Conservation (phyloP, 257 asterid genomes). For the Pogostemon cablin region DNA sequence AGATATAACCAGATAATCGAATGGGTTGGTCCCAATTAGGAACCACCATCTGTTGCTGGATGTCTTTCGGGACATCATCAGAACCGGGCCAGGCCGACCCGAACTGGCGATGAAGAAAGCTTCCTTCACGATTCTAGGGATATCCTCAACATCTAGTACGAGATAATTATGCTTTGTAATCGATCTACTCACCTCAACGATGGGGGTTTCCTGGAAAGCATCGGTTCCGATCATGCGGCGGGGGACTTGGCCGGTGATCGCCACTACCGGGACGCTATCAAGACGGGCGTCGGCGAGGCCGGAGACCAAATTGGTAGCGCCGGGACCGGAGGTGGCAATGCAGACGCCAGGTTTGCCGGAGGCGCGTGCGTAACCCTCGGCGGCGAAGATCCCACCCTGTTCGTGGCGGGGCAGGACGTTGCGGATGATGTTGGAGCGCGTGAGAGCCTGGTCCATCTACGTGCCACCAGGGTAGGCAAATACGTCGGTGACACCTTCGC, state of each 20-base stretch:
- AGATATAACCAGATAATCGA: conserved; percentile 57
- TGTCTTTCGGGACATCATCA: conserved; percentile 82
- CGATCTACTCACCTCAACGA: conserved; percentile 78
- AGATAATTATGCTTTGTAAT: conserved; percentile 85
- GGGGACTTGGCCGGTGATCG: conserved; percentile 90
- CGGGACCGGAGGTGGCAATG: conserved; percentile 93
- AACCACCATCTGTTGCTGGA: conserved; percentile 78
- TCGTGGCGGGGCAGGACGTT: conserved; percentile 88
- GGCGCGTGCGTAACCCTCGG: conserved; percentile 90
- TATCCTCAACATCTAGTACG: conserved; percentile 68
- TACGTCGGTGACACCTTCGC: conserved; percentile 78
- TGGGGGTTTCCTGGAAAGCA: conserved; percentile 86
- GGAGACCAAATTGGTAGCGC: conserved; percentile 80
- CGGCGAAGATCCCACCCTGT: conserved; percentile 84
- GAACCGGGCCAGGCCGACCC: conserved; percentile 82
- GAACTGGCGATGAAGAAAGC: conserved; percentile 62
- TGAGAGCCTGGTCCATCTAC: conserved; percentile 81
- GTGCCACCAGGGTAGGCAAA: conserved; percentile 92
- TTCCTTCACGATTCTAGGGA: conserved; percentile 69
- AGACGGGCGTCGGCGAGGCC: conserved; percentile 76
- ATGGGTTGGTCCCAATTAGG: conserved; percentile 72
- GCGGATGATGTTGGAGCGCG: conserved; percentile 65
- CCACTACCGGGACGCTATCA: conserved; percentile 78
- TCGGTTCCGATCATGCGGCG: conserved; percentile 83
- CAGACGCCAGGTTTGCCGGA: conserved; percentile 77